Evolutionary conservation across 2,329 filamentous ascomycete genomes (phyloP), one percentile per base, ranked within the genome.

Genomic region (Teratosphaeria viscida): DNA sequence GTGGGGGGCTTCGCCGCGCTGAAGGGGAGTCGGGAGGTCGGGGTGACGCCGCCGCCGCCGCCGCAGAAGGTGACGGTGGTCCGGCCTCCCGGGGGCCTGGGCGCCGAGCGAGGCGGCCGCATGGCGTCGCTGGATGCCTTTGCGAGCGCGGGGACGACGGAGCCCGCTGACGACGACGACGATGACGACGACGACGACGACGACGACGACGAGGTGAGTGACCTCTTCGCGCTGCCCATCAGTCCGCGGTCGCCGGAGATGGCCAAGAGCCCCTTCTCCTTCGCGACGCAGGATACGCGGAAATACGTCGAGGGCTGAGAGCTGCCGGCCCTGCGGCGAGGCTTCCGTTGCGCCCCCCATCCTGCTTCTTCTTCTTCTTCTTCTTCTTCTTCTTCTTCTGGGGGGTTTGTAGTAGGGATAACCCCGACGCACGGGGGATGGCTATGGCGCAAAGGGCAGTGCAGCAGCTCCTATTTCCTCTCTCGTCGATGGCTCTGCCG

Each of bases 201-300:
- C 10, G 75, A 86, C 49, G 82, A 81, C 10, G 75, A 86, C 49
- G 82, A 81, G 0, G 87, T 90, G 65, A 90, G 95, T 60, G 92
- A 89, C 49, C 79, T 96, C 2, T 96, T 96, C 70, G 91, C 90
- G 0, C 81, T 95, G 57, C 90, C 90, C 1, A 84, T 96, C 76
- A 92, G 89, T 68, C 91, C 91, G 1, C 81, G 91, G 56, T 92
- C 89, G 67, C 91, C 91, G 0, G 90, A 95, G 66, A 90, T 94
- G 79, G 85, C 85, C 57, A 89, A 85, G 66, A 92, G 54, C 89
- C 69, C 90, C 0, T 96, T 96, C 70, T 83, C 81, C 3, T 83
- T 86, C 70, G 66, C 63, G 2, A 71, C 72, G n/a, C 67, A 71
- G 52, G 76, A 78, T 62, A 75, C 70, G 49, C 65, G 63, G 63